phyloP scores from a whole-genome alignment of 441 rosid species.

The Lepidium campestre region DNA sequence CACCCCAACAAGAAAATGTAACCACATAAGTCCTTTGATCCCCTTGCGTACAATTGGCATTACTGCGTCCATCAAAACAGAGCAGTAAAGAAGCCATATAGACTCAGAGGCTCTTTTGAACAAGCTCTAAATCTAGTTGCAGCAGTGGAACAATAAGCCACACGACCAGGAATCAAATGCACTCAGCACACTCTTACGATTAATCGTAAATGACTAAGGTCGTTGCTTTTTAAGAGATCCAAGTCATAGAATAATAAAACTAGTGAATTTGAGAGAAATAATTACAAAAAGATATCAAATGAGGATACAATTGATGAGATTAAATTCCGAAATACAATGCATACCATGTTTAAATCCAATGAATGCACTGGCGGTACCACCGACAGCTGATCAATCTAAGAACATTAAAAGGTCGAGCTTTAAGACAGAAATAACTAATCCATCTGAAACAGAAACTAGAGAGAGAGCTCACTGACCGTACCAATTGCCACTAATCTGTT shows the following conservation, averaged over 20 bases:
- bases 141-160: background rate
- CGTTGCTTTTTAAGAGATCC: background rate
- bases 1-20: constrained; percentile 92
- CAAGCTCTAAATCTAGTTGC: constrained; percentile 1
- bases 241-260: background rate
- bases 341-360: constrained; percentile 88
- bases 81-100: background rate
- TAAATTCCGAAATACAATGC: background rate
- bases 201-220: background rate
- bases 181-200: background rate
- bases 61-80: constrained; percentile 41
- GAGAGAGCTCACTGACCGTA: background rate
- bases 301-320: background rate
- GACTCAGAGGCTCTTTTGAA: background rate
- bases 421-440: background rate
- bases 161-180: background rate
- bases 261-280: background rate
- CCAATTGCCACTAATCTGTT: background rate
- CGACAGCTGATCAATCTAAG: constrained; percentile 85
- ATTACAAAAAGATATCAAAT: background rate
- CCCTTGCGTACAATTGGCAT: constrained; percentile 74
- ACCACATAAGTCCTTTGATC: constrained; percentile 89
- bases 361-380: constrained; percentile 85
- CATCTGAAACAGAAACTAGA: background rate
- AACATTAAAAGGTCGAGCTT: constrained; percentile 10